Conservation (phyloP, 106 monocot species). For the Dactylorhiza incarnata region DNA sequence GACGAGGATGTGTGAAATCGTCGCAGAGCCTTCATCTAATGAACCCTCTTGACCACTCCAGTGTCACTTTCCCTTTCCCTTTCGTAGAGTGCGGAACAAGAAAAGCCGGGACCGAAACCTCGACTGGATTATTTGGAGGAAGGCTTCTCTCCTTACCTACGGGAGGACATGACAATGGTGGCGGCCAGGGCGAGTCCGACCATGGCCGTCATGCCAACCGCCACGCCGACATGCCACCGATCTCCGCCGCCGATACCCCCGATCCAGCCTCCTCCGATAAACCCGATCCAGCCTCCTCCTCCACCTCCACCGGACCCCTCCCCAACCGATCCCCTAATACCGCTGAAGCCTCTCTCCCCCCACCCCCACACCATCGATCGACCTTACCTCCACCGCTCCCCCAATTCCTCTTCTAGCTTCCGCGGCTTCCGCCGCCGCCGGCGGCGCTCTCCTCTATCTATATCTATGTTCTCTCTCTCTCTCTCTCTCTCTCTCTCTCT, state of each 20-base stretch:
- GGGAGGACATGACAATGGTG: conserved; percentile 53
- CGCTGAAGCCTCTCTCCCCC: conserved; percentile 9
- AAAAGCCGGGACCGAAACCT: background rate
- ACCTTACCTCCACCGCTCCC: background rate
- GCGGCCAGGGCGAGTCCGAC: conserved; percentile 79
- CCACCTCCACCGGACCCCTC: conserved; percentile 4
- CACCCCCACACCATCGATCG: conserved; percentile 24
- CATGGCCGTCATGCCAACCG: conserved; percentile 78
- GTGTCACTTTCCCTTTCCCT: background rate
- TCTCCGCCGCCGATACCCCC: conserved; percentile 9
- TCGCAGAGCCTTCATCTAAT: conserved; percentile 30
- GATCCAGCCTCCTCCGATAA: background rate
- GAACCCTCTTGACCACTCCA: background rate
- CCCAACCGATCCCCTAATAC: background rate
- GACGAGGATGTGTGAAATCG: conserved; percentile 21
- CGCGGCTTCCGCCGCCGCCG: background rate
- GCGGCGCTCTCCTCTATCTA: background rate
- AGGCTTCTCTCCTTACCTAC: conserved; percentile 30
- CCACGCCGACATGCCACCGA: conserved; percentile 56
- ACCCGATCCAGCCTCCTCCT: conserved; percentile 16
- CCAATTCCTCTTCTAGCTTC: background rate
- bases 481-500: background rate
- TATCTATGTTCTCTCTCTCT: background rate
- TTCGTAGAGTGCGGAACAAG: background rate
- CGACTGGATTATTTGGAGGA: background rate